These are phyloP conservation scores for Neurospora sp. DNA, from an alignment of 495 filamentous ascomycete genomes.

Conservation along the genomic window DNA sequence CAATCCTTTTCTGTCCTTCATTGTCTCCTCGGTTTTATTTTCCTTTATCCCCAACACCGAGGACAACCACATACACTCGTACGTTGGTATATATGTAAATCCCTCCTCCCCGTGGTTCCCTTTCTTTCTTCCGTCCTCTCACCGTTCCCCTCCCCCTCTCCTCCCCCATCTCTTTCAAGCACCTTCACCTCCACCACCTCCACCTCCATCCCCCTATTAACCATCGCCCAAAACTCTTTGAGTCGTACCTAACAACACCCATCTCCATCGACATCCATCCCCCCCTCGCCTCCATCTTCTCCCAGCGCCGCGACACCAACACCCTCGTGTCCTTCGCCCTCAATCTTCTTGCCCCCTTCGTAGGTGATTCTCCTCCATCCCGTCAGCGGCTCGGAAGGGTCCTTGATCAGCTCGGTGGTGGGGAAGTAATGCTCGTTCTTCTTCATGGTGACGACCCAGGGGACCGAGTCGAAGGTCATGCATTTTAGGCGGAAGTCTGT, in stretches of 20 bases:
- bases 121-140: no score
- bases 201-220: not conserved
- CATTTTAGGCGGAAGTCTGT: slow-evolving; percentile 82
- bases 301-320: slow-evolving; percentile 22
- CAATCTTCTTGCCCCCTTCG: slow-evolving; percentile 44
- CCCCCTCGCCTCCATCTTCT: slow-evolving; percentile 9
- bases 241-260: slow-evolving; percentile 3
- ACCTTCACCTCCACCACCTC: no score
- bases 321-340: slow-evolving; percentile 39
- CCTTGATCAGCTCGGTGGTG: slow-evolving; percentile 78
- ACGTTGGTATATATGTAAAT: no score
- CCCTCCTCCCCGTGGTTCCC: no score
- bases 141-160: no score
- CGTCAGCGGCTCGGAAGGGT: slow-evolving; percentile 40
- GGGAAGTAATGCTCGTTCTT: slow-evolving; percentile 99
- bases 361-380: slow-evolving; percentile 69
- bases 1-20: no score
- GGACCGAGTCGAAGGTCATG: slow-evolving; percentile 94
- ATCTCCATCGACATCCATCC: slow-evolving; percentile 17
- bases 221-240: not conserved
- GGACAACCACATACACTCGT: no score
- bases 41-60: no score
- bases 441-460: slow-evolving; percentile 98
- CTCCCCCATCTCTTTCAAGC: no score
- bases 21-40: no score